phyloP scores from a whole-genome alignment of 306 rosid species.

The Parietaria judaica region DNA sequence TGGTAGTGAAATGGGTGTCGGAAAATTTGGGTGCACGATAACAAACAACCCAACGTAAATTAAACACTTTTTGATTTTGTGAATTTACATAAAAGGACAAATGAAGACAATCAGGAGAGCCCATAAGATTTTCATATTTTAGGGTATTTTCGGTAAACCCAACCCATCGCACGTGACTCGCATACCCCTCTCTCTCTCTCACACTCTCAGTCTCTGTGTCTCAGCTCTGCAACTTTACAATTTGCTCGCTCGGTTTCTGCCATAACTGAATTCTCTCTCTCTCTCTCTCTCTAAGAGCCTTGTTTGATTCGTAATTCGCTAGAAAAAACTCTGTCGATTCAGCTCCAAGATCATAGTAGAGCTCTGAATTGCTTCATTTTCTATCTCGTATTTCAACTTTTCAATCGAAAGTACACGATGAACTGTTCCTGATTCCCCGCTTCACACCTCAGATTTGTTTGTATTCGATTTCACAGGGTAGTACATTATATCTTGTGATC shows the following conservation, averaged over 20 bases:
- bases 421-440: neutral
- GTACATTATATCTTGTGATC: too few relatives aligned
- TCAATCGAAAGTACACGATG: too few relatives aligned
- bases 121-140: neutral
- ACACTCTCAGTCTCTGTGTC: neutral
- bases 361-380: too few relatives aligned
- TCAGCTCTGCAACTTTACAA: neutral
- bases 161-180: slow-evolving; percentile 25
- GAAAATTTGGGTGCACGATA: too few relatives aligned
- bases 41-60: too few relatives aligned
- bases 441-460: too few relatives aligned
- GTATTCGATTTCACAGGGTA: too few relatives aligned
- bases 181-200: slow-evolving; percentile 1
- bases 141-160: slow-evolving; percentile 1
- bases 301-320: neutral
- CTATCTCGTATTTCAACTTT: too few relatives aligned
- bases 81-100: neutral
- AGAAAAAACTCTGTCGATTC: neutral
- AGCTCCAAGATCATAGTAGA: too few relatives aligned
- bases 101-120: neutral
- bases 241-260: neutral
- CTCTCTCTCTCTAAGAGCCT: slow-evolving; percentile 2
- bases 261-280: slow-evolving; percentile 28
- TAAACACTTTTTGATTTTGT: neutral
- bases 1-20: too few relatives aligned